These are phyloP conservation scores for Podosphaera aphanis DNA, from an alignment of 2,329 filamentous ascomycete genomes.

Conservation along the genomic window DNA sequence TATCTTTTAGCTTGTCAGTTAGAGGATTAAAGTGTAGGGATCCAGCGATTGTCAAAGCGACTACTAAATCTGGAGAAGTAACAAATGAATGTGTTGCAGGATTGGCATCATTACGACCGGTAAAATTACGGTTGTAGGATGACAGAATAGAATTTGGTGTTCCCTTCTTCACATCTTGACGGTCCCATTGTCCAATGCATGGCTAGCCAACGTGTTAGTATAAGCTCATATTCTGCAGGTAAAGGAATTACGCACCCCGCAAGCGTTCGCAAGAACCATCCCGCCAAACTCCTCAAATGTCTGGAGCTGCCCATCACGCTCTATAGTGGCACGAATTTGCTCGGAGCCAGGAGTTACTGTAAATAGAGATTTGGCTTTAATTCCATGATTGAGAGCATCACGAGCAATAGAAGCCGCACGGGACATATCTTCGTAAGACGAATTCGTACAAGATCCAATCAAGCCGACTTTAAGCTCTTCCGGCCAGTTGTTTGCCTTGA, in stretches of 20 bases:
- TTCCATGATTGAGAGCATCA: slow-evolving; percentile 68
- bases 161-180: slow-evolving; percentile 68
- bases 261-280: slow-evolving; percentile 80
- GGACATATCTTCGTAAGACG: slow-evolving; percentile 97
- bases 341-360: slow-evolving; percentile 94
- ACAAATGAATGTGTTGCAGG: slow-evolving; percentile 87
- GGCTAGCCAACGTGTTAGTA: slow-evolving; percentile 1
- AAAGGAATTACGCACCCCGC: slow-evolving; percentile 24
- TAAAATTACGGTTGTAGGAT: slow-evolving; percentile 97
- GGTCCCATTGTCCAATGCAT: slow-evolving; percentile 87
- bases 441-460: slow-evolving; percentile 97
- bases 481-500: slow-evolving; percentile 73
- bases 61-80: slow-evolving; percentile 71
- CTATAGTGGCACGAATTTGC: slow-evolving; percentile 84
- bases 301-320: slow-evolving; percentile 64
- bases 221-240: background rate
- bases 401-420: slow-evolving; percentile 80
- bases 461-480: slow-evolving; percentile 75
- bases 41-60: slow-evolving; percentile 66
- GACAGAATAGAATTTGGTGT: slow-evolving; percentile 84
- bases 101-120: slow-evolving; percentile 86
- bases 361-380: slow-evolving; percentile 76
- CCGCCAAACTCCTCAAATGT: slow-evolving; percentile 76
- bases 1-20: slow-evolving; percentile 76
- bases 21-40: slow-evolving; percentile 84